A percentile compares a stretch with the other conserved stretches of the same genome.
phyloP scores from a whole-genome alignment of 352 stramenopile species.

The Globisporangium paroecandrum region DNA sequence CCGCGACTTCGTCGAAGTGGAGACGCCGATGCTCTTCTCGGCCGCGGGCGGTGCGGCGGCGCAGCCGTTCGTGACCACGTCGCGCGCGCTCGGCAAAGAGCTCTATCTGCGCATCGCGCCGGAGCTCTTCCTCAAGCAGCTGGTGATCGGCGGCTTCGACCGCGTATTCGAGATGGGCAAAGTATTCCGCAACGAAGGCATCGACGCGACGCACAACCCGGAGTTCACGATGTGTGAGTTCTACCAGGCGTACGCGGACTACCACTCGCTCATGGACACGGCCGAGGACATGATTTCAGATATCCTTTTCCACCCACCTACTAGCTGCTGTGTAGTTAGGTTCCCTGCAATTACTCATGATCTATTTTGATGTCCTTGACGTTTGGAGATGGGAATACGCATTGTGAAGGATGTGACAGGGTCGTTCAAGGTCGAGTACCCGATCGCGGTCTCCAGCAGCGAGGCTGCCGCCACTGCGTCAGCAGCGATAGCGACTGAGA shows the following conservation, averaged over 20 bases:
- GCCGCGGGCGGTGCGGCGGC: slow-evolving; percentile 96
- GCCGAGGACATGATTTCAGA: slow-evolving; percentile 96
- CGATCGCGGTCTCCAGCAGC: slow-evolving; percentile 56
- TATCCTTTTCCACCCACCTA: slow-evolving; percentile 23
- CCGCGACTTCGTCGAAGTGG: slow-evolving; percentile 81
- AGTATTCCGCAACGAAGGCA: slow-evolving; percentile 97
- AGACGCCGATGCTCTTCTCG: slow-evolving; percentile 99
- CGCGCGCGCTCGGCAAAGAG: slow-evolving; percentile 95
- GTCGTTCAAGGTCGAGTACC: slow-evolving; percentile 95
- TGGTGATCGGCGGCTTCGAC: slow-evolving; percentile 95
- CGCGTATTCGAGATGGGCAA: slow-evolving; percentile 98
- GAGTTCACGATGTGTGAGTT: slow-evolving; percentile 99
- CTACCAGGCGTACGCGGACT: slow-evolving; percentile 99
- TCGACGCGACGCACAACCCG: slow-evolving; percentile 98
- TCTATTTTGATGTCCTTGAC: background rate
- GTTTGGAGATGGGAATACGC: slow-evolving; percentile 21
- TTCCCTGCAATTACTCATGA: no score
- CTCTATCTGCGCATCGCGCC: slow-evolving; percentile 96
- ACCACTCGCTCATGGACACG: slow-evolving; percentile 98
- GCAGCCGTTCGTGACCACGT: slow-evolving; percentile 97
- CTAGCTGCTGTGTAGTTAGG: background rate
- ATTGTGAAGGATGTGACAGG: slow-evolving; percentile 97
- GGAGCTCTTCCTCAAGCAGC: slow-evolving; percentile 98
- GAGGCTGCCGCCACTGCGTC: slow-evolving; percentile 14
- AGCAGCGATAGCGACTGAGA: slow-evolving; percentile 1